Evolutionary conservation across 441 rosid genomes (phyloP).

Genomic region (Corymbia calophylla): DNA sequence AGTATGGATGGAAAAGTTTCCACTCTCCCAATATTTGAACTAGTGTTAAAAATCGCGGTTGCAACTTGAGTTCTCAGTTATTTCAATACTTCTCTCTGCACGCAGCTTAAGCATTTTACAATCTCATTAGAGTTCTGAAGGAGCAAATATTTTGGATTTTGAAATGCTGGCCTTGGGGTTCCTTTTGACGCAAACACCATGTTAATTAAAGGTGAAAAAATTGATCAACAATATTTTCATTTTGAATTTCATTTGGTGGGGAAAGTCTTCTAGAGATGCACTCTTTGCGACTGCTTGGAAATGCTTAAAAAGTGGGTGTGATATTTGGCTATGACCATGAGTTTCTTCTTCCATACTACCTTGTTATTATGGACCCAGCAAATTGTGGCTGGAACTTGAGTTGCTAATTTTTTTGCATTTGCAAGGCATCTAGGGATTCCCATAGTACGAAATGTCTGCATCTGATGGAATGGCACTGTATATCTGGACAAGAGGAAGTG

Average conservation of each 20-base stretch:
- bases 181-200: background rate
- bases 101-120: background rate
- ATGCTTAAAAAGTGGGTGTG: background rate
- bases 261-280: background rate
- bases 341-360: background rate
- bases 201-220: background rate
- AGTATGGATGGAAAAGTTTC: background rate
- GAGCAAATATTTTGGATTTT: background rate
- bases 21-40: background rate
- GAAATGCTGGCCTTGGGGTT: background rate
- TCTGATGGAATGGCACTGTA: slow-evolving; percentile 2
- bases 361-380: background rate
- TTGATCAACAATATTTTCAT: background rate
- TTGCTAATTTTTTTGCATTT: background rate
- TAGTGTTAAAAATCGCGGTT: background rate
- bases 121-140: background rate
- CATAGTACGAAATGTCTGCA: slow-evolving; percentile 8
- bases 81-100: background rate
- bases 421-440: background rate
- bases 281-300: background rate
- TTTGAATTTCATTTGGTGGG: background rate
- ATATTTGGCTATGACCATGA: background rate
- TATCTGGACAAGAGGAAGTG: background rate
- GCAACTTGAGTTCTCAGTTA: background rate
- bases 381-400: background rate